phyloP scores from a whole-genome alignment of 768 basidiomycete genomes.

The Leccinum truebloodii region DNA sequence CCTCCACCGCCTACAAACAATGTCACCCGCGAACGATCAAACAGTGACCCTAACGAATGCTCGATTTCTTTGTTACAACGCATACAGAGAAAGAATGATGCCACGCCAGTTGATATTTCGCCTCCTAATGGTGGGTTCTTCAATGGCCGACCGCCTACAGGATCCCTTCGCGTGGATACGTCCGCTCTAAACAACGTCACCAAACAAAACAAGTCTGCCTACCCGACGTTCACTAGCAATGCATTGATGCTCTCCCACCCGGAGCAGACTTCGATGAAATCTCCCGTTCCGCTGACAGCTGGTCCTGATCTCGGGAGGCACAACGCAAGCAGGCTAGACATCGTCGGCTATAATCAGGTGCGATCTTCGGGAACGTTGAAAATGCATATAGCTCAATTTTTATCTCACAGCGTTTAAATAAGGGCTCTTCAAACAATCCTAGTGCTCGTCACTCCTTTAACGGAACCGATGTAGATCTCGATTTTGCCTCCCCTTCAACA shows the following conservation, averaged over 20 bases:
- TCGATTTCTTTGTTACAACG: constrained; percentile 75
- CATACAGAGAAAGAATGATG: constrained; percentile 65
- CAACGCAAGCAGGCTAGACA: constrained; percentile 67
- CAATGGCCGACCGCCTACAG: constrained; percentile 64
- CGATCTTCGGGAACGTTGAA: constrained; percentile 20
- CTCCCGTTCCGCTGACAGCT: constrained; percentile 80
- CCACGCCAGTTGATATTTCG: constrained; percentile 59
- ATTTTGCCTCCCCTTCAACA: constrained; percentile 58
- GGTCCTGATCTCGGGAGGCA: constrained; percentile 85
- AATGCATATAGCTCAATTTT: constrained; percentile 19
- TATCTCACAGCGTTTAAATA: constrained; percentile 44
- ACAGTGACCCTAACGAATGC: constrained; percentile 78
- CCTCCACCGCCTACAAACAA: constrained; percentile 53
- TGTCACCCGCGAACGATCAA: constrained; percentile 66
- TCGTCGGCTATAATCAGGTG: constrained; percentile 73
- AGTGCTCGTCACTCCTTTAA: constrained; percentile 75
- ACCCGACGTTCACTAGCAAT: constrained; percentile 58
- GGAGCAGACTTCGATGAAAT: constrained; percentile 62
- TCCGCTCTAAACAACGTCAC: constrained; percentile 58
- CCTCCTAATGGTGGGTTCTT: constrained; percentile 45
- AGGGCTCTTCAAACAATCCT: constrained; percentile 47
- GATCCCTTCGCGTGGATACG: constrained; percentile 75
- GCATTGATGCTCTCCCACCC: constrained; percentile 50
- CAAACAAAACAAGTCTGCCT: constrained; percentile 84
- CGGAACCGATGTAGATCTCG: constrained; percentile 64